phyloP scores from a whole-genome alignment of 495 filamentous ascomycete species.

The Filosporella fistucella region DNA sequence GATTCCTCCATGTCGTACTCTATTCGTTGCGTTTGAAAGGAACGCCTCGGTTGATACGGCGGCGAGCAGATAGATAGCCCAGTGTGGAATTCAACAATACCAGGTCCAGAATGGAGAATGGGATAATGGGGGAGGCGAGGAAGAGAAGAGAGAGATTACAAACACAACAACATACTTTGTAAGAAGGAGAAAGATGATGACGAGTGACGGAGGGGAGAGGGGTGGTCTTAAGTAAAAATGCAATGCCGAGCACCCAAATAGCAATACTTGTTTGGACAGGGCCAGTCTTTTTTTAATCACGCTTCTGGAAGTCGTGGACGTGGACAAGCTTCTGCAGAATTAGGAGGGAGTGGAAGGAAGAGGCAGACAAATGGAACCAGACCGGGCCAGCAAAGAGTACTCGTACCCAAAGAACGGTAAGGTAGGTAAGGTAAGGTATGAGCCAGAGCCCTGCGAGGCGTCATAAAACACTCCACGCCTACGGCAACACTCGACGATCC shows the following conservation, averaged over 20 bases:
- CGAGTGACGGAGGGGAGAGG: background rate
- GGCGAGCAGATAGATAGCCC: conserved; percentile 8
- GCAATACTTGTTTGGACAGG: conserved; percentile 10
- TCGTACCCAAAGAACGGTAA: no score
- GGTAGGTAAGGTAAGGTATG: no score
- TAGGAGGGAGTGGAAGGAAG: conserved; percentile 2
- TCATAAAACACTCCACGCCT: conserved; percentile 17
- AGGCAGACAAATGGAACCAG: no score
- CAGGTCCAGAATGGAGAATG: no score
- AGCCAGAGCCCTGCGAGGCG: no score
- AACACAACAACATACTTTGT: background rate
- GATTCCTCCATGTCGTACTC: background rate
- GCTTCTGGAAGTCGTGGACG: conserved; percentile 16
- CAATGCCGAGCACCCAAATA: conserved; percentile 19
- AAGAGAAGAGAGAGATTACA: background rate
- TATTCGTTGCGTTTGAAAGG: conserved; percentile 7
- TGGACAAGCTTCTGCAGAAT: conserved; percentile 15
- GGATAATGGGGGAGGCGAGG: no score
- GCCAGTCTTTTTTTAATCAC: conserved; percentile 23
- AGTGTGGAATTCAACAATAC: no score
- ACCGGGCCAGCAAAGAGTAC: no score
- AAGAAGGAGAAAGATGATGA: background rate
- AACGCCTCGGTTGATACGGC: conserved; percentile 19
- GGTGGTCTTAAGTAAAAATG: conserved; percentile 10
- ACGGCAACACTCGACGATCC: conserved; percentile 10